Percentiles rank a stretch among this genome's conserved stretches.
These are phyloP conservation scores for Delitschia confertaspora DNA, from an alignment of 495 filamentous ascomycete species.

Conservation along the genomic window DNA sequence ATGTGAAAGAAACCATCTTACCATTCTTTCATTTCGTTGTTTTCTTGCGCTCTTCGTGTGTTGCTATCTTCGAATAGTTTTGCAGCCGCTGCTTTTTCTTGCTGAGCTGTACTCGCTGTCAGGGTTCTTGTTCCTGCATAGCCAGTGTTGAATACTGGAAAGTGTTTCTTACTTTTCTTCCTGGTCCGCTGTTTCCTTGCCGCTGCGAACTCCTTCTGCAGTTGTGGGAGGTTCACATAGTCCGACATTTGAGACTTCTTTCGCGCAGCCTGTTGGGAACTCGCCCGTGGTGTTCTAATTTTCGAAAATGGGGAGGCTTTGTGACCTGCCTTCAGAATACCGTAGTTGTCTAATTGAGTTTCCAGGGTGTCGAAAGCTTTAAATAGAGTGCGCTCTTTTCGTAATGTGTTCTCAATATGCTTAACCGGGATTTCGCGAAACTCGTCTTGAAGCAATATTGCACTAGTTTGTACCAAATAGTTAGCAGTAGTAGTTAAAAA, in stretches of 20 bases:
- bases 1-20: background rate
- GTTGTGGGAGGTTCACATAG: no score
- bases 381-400: slow-evolving; percentile 37
- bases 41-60: slow-evolving; percentile 30
- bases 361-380: slow-evolving; percentile 40
- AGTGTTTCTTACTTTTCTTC: slow-evolving; percentile 19
- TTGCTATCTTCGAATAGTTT: slow-evolving; percentile 42
- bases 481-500: background rate
- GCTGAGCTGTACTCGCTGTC: slow-evolving; percentile 7
- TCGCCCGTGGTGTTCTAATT: background rate
- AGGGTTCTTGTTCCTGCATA: background rate
- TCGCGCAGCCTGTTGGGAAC: background rate
- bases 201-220: slow-evolving; percentile 19
- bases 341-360: slow-evolving; percentile 34
- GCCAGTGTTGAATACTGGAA: background rate
- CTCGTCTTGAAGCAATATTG: slow-evolving; percentile 30
- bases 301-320: slow-evolving; percentile 23
- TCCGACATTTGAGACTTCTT: no score
- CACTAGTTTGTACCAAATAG: background rate
- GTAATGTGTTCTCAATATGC: slow-evolving; percentile 40
- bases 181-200: slow-evolving; percentile 22
- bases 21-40: slow-evolving; percentile 45
- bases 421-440: slow-evolving; percentile 40
- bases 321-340: background rate
- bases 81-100: slow-evolving; percentile 14